Evolutionary conservation across 768 basidiomycete species (phyloP).

Genomic region (Leccinum pellstonianum): DNA sequence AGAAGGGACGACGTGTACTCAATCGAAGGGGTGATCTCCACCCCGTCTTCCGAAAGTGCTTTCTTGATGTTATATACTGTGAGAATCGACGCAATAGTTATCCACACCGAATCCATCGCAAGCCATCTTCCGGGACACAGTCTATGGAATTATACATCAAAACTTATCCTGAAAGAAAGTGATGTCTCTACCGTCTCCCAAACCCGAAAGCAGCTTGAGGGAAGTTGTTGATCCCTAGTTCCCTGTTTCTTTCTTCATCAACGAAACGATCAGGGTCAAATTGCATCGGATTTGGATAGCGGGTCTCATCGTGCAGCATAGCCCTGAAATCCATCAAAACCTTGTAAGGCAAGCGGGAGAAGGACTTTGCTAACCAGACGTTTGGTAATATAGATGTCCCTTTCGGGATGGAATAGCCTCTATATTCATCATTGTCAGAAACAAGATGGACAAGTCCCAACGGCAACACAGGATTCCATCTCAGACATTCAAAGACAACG

Average conservation of each 20-base stretch:
- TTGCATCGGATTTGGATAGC: constrained; percentile 40
- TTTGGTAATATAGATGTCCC: constrained; percentile 46
- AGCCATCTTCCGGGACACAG: constrained; percentile 46
- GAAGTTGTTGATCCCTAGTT: constrained; percentile 34
- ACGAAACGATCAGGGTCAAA: constrained; percentile 42
- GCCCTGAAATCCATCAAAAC: constrained; percentile 34
- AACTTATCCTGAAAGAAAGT: background rate
- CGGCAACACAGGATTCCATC: constrained; percentile 44
- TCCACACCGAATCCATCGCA: constrained; percentile 44
- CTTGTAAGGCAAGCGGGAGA: constrained; percentile 9
- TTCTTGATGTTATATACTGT: constrained; percentile 40
- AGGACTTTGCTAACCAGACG: constrained; percentile 38
- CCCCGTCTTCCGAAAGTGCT: constrained; percentile 34
- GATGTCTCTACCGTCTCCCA: constrained; percentile 35
- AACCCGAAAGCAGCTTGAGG: constrained; percentile 43
- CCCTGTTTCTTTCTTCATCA: constrained; percentile 25
- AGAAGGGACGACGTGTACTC: constrained; percentile 37
- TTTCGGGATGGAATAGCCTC: constrained; percentile 45
- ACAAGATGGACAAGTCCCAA: constrained; percentile 21
- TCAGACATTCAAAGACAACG: constrained; percentile 34
- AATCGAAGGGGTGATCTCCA: constrained; percentile 32
- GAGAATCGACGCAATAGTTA: constrained; percentile 41
- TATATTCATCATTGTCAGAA: constrained; percentile 44
- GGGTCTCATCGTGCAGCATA: constrained; percentile 38
- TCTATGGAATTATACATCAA: constrained; percentile 22